Percentiles rank a stretch among this genome's conserved stretches.
Conservation (phyloP, 306 rosid genomes). For the Sphenostylis stenocarpa region DNA sequence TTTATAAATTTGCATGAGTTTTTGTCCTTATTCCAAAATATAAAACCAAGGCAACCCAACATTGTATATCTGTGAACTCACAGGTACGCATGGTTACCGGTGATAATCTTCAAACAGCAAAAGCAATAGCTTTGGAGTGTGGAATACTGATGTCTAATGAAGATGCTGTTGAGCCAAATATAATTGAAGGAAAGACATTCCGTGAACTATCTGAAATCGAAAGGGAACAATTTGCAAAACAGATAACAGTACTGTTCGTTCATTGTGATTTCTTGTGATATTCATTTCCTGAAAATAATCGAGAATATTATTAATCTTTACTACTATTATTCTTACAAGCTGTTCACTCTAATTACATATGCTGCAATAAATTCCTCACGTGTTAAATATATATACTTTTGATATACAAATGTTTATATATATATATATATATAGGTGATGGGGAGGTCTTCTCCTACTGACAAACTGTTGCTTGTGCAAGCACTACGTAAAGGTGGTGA, state of each 20-base stretch:
- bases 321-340: slow-evolving; percentile 13
- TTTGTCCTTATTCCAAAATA: slow-evolving; percentile 18
- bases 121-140: slow-evolving; percentile 95
- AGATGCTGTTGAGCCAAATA: slow-evolving; percentile 71
- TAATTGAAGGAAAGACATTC: slow-evolving; percentile 87
- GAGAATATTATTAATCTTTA: background rate
- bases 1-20: background rate
- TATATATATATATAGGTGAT: slow-evolving; percentile 85
- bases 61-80: slow-evolving; percentile 24
- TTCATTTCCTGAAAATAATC: slow-evolving; percentile 28
- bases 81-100: slow-evolving; percentile 99
- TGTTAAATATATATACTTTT: slow-evolving; percentile 10
- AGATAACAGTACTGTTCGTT: slow-evolving; percentile 55
- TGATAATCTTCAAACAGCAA: slow-evolving; percentile 93
- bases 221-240: slow-evolving; percentile 71
- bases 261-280: slow-evolving; percentile 2
- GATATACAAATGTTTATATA: slow-evolving; percentile 19
- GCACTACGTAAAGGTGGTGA: slow-evolving; percentile 90
- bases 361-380: background rate
- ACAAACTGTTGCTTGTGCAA: slow-evolving; percentile 95
- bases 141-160: slow-evolving; percentile 70
- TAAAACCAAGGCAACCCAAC: slow-evolving; percentile 24
- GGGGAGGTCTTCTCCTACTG: slow-evolving; percentile 99
- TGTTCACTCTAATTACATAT: background rate
- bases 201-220: slow-evolving; percentile 72